Evolutionary conservation across 208 protist genomes (phyloP).

Genomic region (Sergeia podlipaevii): DNA sequence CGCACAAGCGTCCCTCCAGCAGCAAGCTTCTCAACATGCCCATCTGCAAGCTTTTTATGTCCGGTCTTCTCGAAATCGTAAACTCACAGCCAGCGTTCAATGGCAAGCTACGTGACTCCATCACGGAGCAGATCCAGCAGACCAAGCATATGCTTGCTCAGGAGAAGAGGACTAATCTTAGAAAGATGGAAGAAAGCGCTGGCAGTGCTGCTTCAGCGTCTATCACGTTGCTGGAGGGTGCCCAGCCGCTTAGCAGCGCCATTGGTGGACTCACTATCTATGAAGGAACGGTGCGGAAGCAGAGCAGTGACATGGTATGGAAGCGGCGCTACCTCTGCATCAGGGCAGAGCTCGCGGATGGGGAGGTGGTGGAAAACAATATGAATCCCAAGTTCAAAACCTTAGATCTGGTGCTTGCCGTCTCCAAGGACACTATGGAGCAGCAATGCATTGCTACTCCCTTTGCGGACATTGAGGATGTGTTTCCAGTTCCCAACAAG

Average conservation of each 20-base stretch:
- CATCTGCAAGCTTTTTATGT: conserved; percentile 76
- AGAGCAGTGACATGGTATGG: conserved; percentile 75
- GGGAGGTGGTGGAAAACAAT: conserved; percentile 30
- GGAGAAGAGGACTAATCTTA: conserved; percentile 36
- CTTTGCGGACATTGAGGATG: conserved; percentile 72
- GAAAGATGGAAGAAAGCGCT: conserved; percentile 52
- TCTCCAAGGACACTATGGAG: conserved; percentile 75
- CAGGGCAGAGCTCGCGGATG: conserved; percentile 51
- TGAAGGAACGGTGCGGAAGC: conserved; percentile 63
- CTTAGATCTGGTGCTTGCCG: conserved; percentile 59
- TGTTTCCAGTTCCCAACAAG: conserved; percentile 70
- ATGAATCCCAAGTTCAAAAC: conserved; percentile 63
- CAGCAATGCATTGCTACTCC: conserved; percentile 75
- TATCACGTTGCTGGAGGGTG: conserved; percentile 64
- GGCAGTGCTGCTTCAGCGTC: conserved; percentile 35
- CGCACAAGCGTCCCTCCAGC: conserved; percentile 47
- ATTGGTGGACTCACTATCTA: conserved; percentile 55
- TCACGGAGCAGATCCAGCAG: conserved; percentile 51
- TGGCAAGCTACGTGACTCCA: conserved; percentile 47
- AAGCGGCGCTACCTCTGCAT: conserved; percentile 79
- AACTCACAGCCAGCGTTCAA: conserved; percentile 61
- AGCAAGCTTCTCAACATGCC: conserved; percentile 61
- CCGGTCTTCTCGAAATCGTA: conserved; percentile 70
- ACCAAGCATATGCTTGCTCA: conserved; percentile 54
- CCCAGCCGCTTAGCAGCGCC: conserved; percentile 39